A percentile compares a stretch with the other conserved stretches of the same genome.
Conservation (phyloP, 164 flowering plant species). For the Umbellularia californica region DNA sequence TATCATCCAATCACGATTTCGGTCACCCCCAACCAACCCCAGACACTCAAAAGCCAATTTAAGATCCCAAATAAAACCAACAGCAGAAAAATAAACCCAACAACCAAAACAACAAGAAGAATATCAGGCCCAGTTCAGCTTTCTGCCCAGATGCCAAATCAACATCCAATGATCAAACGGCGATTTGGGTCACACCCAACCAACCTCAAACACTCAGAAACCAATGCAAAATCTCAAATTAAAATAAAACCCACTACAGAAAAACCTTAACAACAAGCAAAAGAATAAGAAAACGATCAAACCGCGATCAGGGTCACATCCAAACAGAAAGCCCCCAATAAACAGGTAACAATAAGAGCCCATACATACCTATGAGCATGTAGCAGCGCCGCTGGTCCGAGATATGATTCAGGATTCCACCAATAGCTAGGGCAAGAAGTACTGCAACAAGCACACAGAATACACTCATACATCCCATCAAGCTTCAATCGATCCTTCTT, state of each 20-base stretch:
- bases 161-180: not conserved
- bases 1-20: not conserved
- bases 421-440: constrained; percentile 97
- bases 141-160: too few relatives aligned
- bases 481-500: constrained; percentile 89
- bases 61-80: not conserved
- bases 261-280: not conserved
- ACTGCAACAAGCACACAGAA: constrained; percentile 93
- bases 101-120: too few relatives aligned
- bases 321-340: not conserved
- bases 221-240: not conserved
- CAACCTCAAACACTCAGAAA: not conserved
- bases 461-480: constrained; percentile 99
- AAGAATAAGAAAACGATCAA: not conserved
- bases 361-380: constrained; percentile 78
- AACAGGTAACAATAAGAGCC: not conserved
- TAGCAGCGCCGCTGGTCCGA: constrained; percentile 98
- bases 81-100: not conserved
- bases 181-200: not conserved
- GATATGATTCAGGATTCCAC: constrained; percentile 96
- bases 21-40: too few relatives aligned
- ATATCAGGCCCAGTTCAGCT: too few relatives aligned
- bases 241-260: not conserved
- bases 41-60: not conserved
- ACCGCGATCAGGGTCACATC: not conserved